phyloP scores from a whole-genome alignment of 768 basidiomycete genomes.

The Russula compacta region DNA sequence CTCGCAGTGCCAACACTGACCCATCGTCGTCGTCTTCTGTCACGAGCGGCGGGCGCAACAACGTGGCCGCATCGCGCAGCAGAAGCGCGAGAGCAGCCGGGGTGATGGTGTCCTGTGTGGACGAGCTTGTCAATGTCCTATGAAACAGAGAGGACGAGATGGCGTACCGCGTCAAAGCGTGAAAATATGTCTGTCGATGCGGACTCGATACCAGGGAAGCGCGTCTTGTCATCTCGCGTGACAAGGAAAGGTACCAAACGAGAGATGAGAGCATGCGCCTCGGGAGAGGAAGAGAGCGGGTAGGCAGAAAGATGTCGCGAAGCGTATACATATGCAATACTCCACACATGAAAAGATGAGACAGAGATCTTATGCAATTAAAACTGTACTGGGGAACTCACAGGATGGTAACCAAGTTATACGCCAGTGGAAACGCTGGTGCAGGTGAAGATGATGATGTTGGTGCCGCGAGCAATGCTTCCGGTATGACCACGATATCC shows the following conservation, averaged over 20 bases:
- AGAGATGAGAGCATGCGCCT: conserved; percentile 40
- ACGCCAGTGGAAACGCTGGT: conserved; percentile 36
- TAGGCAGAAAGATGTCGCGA: conserved; percentile 55
- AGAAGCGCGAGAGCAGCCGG: conserved; percentile 43
- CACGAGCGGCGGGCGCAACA: conserved; percentile 40
- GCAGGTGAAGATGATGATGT: conserved; percentile 24
- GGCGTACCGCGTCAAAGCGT: conserved; percentile 44
- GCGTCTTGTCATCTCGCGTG: conserved; percentile 47
- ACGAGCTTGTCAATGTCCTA: background rate
- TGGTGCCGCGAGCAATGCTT: conserved; percentile 32
- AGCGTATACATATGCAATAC: conserved; percentile 59
- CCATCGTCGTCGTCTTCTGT: conserved; percentile 26
- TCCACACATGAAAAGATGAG: conserved; percentile 23
- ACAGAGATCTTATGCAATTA: background rate
- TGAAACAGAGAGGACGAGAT: background rate
- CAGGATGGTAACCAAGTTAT: conserved; percentile 64
- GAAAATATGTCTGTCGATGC: conserved; percentile 62
- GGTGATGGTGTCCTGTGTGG: conserved; percentile 24
- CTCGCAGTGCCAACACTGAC: conserved; percentile 38
- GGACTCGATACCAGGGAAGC: conserved; percentile 41
- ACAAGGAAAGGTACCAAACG: conserved; percentile 55
- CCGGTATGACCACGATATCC: conserved; percentile 36
- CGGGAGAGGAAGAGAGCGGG: conserved; percentile 40
- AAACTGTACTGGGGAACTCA: conserved; percentile 29
- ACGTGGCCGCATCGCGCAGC: conserved; percentile 42